These are phyloP conservation scores for Sisymbrium altissimum DNA, from an alignment of 345 rosid genomes.

Conservation along the genomic window DNA sequence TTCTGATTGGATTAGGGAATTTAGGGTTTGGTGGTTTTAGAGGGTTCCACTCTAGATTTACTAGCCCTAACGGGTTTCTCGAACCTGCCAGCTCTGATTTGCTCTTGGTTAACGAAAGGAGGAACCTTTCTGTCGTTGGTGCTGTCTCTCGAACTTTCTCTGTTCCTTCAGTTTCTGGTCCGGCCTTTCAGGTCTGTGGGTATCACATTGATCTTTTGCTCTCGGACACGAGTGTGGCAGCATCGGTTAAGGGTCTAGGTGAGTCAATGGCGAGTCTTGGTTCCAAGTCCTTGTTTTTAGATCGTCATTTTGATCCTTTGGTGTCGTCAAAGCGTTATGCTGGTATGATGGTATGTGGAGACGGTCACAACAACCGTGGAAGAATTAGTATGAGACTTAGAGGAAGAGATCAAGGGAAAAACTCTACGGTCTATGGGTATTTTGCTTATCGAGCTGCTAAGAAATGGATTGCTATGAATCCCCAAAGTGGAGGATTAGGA, in stretches of 20 bases:
- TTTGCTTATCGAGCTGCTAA: slow-evolving; percentile 47
- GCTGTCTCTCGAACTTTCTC: slow-evolving; percentile 72
- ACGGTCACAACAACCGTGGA: slow-evolving; percentile 34
- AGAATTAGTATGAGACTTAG: slow-evolving; percentile 62
- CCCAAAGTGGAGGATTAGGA: slow-evolving; percentile 34
- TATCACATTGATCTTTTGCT: slow-evolving; percentile 71
- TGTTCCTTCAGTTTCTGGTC: slow-evolving; percentile 93
- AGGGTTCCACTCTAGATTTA: slow-evolving; percentile 49
- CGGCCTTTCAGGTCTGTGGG: slow-evolving; percentile 78
- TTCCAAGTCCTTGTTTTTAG: slow-evolving; percentile 40
- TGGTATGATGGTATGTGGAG: slow-evolving; percentile 32
- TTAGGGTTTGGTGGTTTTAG: slow-evolving; percentile 46
- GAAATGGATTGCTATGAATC: slow-evolving; percentile 41
- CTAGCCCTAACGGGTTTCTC: slow-evolving; percentile 47
- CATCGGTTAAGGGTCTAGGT: slow-evolving; percentile 32
- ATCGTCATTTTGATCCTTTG: slow-evolving; percentile 32
- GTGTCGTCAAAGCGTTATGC: slow-evolving; percentile 39
- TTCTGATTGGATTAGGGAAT: slow-evolving; percentile 53
- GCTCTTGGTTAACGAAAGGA: slow-evolving; percentile 44
- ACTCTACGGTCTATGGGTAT: slow-evolving; percentile 47
- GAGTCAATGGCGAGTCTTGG: slow-evolving; percentile 55
- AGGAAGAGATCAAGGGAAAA: slow-evolving; percentile 38
- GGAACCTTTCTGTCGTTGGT: slow-evolving; percentile 75
- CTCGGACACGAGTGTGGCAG: slow-evolving; percentile 35
- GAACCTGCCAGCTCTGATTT: slow-evolving; percentile 62